Percentiles rank a stretch among this genome's conserved stretches.
Conservation (phyloP, 805 yeast genomes). For the Wickerhamiella azyma region DNA sequence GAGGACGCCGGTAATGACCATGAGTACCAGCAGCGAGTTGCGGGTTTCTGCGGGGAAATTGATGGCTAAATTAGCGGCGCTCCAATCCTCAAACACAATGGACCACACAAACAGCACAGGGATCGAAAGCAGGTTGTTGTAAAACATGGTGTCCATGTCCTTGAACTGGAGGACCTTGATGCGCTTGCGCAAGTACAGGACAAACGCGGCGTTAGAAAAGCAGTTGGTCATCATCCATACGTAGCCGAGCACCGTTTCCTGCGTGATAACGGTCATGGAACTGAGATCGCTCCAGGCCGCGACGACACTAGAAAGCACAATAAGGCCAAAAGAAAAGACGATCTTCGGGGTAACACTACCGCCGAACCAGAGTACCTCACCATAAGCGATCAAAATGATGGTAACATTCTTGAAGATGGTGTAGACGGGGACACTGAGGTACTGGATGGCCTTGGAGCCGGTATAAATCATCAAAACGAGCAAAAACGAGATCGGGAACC, state of each 20-base stretch:
- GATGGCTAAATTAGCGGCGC: constrained; percentile 51
- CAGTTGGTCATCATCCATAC: constrained; percentile 96
- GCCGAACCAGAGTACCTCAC: constrained; percentile 96
- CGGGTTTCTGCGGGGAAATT: constrained; percentile 72
- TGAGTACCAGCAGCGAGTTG: constrained; percentile 55
- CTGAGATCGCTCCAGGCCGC: constrained; percentile 80
- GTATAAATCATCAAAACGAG: constrained; percentile 93
- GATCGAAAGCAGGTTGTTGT: constrained; percentile 86
- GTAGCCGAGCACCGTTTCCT: constrained; percentile 46
- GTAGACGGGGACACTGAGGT: constrained; percentile 84
- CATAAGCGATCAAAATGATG: constrained; percentile 91
- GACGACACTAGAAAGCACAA: constrained; percentile 91
- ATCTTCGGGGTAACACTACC: constrained; percentile 85
- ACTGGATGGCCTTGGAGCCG: constrained; percentile 86
- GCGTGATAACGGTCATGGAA: constrained; percentile 24
- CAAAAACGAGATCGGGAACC: constrained; percentile 83
- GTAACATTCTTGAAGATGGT: constrained; percentile 97
- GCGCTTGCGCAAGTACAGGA: constrained; percentile 91
- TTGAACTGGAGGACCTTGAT: constrained; percentile 85
- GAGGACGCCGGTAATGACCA: constrained; percentile 86
- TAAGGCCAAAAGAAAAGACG: constrained; percentile 70
- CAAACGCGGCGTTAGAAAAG: constrained; percentile 85
- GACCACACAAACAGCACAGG: constrained; percentile 75
- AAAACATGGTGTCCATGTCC: constrained; percentile 95
- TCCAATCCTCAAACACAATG: constrained; percentile 83